Percentiles rank a stretch among this genome's conserved stretches.
These are phyloP conservation scores for Puccinia coronata DNA, from an alignment of 1,284 basidiomycete species.

Conservation along the genomic window DNA sequence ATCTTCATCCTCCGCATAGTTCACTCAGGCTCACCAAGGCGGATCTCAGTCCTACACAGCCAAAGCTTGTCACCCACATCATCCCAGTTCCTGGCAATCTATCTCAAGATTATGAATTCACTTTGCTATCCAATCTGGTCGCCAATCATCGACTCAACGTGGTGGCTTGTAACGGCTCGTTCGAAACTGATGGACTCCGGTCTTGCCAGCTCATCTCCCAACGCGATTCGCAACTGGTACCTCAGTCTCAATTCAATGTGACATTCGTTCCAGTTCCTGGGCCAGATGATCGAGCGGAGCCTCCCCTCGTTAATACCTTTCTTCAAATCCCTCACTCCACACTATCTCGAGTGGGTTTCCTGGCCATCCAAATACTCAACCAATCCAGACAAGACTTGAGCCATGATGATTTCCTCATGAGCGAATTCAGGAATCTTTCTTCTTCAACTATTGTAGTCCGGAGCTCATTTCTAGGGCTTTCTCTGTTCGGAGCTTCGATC, in stretches of 20 bases:
- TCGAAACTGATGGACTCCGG: background rate
- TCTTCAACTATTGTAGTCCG: background rate
- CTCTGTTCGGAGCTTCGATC: background rate
- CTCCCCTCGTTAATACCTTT: slow-evolving; percentile 9
- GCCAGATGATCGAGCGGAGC: slow-evolving; percentile 27
- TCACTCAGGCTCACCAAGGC: slow-evolving; percentile 2
- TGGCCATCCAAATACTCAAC: slow-evolving; percentile 21
- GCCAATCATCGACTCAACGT: slow-evolving; percentile 22
- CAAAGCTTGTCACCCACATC: slow-evolving; percentile 13
- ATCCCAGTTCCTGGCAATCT: background rate
- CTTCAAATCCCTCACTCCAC: slow-evolving; percentile 4
- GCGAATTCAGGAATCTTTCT: slow-evolving; percentile 23
- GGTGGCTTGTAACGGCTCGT: slow-evolving; percentile 31
- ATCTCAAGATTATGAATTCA: background rate
- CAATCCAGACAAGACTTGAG: too few species aligned
- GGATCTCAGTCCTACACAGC: background rate
- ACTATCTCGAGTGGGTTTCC: slow-evolving; percentile 6
- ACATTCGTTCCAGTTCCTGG: background rate
- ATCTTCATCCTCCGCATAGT: background rate
- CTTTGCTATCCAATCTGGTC: slow-evolving; percentile 28
- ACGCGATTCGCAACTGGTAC: slow-evolving; percentile 13
- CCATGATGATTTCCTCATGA: slow-evolving; percentile 21
- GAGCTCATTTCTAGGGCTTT: background rate
- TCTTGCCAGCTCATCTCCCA: slow-evolving; percentile 21
- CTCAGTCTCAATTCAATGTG: slow-evolving; percentile 13